Base-by-base conservation (phyloP, 1,284 basidiomycete species). In the Fomitopsis pinicola region DNA sequence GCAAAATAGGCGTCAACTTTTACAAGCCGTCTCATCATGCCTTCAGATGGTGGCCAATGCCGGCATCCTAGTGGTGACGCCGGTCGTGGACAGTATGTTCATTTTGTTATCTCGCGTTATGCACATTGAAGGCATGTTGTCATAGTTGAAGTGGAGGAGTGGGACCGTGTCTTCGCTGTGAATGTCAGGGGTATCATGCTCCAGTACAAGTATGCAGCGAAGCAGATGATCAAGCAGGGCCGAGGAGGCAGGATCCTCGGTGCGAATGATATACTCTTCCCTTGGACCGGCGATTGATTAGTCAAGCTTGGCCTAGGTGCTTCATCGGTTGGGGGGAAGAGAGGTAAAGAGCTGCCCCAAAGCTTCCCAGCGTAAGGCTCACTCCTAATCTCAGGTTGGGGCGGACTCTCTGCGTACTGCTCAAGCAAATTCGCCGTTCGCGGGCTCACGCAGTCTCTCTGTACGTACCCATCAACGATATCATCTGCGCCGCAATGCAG, bases 171-270 rank as follows among this genome's bases (percentile, higher is more conserved):
- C 1, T 62, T 71, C 52, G 59, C 63, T 28, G 64, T 76, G 38
- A 77, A 77, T 64, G 61, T 72, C 26, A 69, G 68, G 42, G 75
- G 76, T 12, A 68, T 72, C 4, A 71, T 76, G 59, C 64, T 73
- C 22, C 72, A 68, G 63, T 77, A 74, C 68, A 75, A 76, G 64
- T 70, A 73, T 36, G 76, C 75, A 0, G 73, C 73, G 6, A 63
- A 64, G 38, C 72, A 73, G 58, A 71, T 76, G 70, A 60, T 73
- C 56, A 67, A 71, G 63, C 76, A 77, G 64, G 75, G 75, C 9
- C 65, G 65, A 5, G 76, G 76, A 0, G 76, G 76, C 2, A 66
- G 73, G 38, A 72, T 77, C 8, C 71, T 76, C 22, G 76, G 74
- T 70, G 48, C 17, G 55, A 7, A 36, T 17, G 3, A 14, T 36